Base-by-base conservation (phyloP, 768 basidiomycete species). In the Coprinopsis sp. region DNA sequence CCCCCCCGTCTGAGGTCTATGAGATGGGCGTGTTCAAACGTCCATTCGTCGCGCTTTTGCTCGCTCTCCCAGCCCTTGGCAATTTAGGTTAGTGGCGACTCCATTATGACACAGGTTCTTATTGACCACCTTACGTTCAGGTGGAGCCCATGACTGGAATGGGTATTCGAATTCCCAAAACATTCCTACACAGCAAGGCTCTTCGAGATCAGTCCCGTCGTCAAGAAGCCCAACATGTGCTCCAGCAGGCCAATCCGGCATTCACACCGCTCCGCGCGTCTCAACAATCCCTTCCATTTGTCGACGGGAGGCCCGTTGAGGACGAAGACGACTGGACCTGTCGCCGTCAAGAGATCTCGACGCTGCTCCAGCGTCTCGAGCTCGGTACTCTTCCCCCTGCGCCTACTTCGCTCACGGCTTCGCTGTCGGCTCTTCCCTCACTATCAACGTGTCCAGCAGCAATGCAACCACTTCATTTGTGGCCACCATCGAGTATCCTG, bases 221-320 rank as follows among this genome's bases (percentile, higher is more conserved):
- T 24, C 43, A 33, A 38, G 46, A n/a, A 21, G 52, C 11, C n/a
- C 51, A 14, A 39, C 54, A 16, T 39, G 55, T 2, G 33, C 53
- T 24, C 54, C 60, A 22, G 49, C 65, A 64, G 0, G 44, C 52
- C 16, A 65, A 53, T 16, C 58, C 66, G 14, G 58, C 52, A 22
- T 65, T 67, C 13, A 51, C 51, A 22, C 66, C 64, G 49, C 69
- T 72, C n/a, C 52, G 45, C 68, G 36, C 68, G 66, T 42, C 68
- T 81, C 13, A 74, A 73, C 10, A 68, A 79, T 54, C 79, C 78
- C 1, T 81, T 81, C 70, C 64, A 2, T 77, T 78, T 59, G 55
- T 69, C 18, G 63, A 68, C 50, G 78, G 78, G 5, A 54, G 65
- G 4, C 59, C 63, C 13, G 71, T 73, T 14, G 49, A 58, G 12